phyloP scores from a whole-genome alignment of 257 asterid genomes.

The Buddleja alternifolia region DNA sequence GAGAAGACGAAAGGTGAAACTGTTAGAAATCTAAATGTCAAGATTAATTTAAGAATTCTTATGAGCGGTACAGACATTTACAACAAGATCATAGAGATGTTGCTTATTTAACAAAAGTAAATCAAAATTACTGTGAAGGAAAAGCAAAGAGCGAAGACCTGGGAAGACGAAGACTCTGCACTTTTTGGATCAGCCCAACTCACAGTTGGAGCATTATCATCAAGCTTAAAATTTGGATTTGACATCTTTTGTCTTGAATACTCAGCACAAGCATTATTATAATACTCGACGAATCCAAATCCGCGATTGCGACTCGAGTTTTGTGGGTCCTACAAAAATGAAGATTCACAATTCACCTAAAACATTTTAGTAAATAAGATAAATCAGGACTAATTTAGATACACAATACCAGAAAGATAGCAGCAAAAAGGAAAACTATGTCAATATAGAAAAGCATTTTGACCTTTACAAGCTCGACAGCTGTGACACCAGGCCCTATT shows the following conservation, averaged over 20 bases:
- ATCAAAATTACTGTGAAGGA: neutral
- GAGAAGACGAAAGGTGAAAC: neutral
- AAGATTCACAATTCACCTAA: neutral
- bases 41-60: neutral
- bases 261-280: constrained; percentile 74
- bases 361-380: neutral
- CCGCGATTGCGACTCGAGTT: constrained; percentile 72
- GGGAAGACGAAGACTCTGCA: constrained; percentile 62
- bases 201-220: constrained; percentile 69
- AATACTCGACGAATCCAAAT: constrained; percentile 65
- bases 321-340: constrained; percentile 54
- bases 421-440: neutral
- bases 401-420: neutral
- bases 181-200: constrained; percentile 78
- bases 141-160: constrained; percentile 36
- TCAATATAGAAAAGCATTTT: neutral
- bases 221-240: constrained; percentile 55
- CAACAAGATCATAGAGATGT: neutral
- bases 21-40: neutral
- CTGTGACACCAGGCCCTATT: constrained; percentile 63
- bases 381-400: neutral
- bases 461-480: constrained; percentile 65
- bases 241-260: constrained; percentile 67
- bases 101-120: neutral
- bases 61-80: neutral